phyloP scores from a whole-genome alignment of 306 rosid species.

The Senna tora region DNA sequence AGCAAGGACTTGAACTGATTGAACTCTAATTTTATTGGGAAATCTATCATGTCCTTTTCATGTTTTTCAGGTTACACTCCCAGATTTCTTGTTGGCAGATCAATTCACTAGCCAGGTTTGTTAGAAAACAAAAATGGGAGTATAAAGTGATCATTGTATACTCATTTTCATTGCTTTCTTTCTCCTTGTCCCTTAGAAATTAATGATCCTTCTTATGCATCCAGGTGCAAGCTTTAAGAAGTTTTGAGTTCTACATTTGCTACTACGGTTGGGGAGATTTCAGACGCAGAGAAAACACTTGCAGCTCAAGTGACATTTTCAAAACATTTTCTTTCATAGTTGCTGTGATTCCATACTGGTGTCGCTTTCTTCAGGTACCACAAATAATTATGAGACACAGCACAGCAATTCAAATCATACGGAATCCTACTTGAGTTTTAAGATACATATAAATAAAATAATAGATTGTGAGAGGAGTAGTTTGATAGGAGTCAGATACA shows the following conservation, averaged over 20 bases:
- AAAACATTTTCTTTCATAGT: conserved; percentile 53
- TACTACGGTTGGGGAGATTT: conserved; percentile 73
- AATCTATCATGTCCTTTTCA: not conserved
- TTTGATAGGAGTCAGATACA: too few relatives aligned
- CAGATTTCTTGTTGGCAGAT: conserved; percentile 80
- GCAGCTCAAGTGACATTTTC: conserved; percentile 42
- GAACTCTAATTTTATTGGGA: not conserved
- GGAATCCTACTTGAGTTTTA: too few relatives aligned
- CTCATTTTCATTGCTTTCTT: not conserved
- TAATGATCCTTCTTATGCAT: conserved; percentile 2
- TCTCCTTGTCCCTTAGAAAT: too few relatives aligned
- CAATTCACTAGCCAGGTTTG: conserved; percentile 78
- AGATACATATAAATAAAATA: too few relatives aligned
- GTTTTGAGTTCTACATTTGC: conserved; percentile 72
- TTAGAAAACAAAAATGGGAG: not conserved
- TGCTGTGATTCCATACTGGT: conserved; percentile 61
- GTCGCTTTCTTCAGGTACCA: conserved; percentile 69
- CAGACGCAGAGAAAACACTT: conserved; percentile 47
- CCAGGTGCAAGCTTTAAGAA: conserved; percentile 74
- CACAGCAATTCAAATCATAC: too few relatives aligned
- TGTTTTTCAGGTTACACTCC: conserved; percentile 59
- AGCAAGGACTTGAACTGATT: not conserved
- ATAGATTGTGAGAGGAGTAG: too few relatives aligned
- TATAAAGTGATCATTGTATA: not conserved
- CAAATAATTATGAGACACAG: too few relatives aligned